Evolutionary conservation across 495 filamentous ascomycete species (phyloP).

Genomic region (Cudoniella acicularis): DNA sequence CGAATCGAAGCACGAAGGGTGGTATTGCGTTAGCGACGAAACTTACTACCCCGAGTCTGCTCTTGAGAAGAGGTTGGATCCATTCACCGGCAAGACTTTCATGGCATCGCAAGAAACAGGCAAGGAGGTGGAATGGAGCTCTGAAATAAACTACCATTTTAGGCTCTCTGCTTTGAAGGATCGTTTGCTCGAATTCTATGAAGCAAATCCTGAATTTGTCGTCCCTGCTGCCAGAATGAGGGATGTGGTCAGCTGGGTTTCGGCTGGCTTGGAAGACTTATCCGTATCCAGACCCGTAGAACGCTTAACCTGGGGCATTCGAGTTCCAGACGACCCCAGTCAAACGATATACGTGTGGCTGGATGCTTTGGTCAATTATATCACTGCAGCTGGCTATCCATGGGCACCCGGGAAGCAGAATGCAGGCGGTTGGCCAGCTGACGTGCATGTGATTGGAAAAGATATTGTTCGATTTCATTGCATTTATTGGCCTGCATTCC

Average conservation of each 20-base stretch:
- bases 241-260: conserved; percentile 65
- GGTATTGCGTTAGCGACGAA: conserved; percentile 96
- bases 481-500: conserved; percentile 96
- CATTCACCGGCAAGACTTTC: conserved; percentile 73
- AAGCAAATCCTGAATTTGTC: conserved; percentile 66
- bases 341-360: conserved; percentile 99
- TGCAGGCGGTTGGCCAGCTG: conserved; percentile 76
- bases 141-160: conserved; percentile 95
- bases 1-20: conserved; percentile 80
- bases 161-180: conserved; percentile 77
- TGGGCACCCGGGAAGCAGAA: conserved; percentile 56
- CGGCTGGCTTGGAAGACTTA: conserved; percentile 72
- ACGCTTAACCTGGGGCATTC: conserved; percentile 84
- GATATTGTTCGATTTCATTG: conserved; percentile 95
- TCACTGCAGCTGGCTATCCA: conserved; percentile 84
- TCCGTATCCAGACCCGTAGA: conserved; percentile 81
- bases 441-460: conserved; percentile 91
- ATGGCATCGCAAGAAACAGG: conserved; percentile 86
- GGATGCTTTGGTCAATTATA: conserved; percentile 90
- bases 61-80: conserved; percentile 71
- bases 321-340: conserved; percentile 73
- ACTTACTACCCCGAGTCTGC: conserved; percentile 82
- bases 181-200: conserved; percentile 72
- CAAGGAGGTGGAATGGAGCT: conserved; percentile 89
- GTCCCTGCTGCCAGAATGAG: conserved; percentile 61